phyloP scores from a whole-genome alignment of 345 rosid genomes.

The Eutrema japonicum region DNA sequence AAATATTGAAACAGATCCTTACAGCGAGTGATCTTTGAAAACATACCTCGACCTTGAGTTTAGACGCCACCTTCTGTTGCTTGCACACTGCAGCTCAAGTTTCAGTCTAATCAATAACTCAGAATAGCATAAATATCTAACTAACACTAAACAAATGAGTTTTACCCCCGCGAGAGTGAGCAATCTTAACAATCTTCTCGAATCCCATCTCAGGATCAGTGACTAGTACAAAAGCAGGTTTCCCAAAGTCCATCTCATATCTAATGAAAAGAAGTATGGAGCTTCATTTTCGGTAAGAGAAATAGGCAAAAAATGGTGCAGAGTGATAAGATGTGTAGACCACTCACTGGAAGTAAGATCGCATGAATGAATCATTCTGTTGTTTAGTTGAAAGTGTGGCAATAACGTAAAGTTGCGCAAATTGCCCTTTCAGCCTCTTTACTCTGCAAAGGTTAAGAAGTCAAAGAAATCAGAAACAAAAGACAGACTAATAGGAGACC shows the following conservation, averaged over 20 bases:
- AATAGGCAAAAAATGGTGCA: background rate
- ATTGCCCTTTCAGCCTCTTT: constrained; percentile 67
- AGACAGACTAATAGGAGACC: background rate
- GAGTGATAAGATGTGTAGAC: constrained; percentile 8
- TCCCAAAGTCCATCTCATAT: constrained; percentile 81
- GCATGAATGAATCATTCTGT: constrained; percentile 72
- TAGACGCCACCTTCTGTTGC: constrained; percentile 62
- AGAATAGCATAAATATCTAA: constrained; percentile 1
- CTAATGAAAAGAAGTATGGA: constrained; percentile 41
- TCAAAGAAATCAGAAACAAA: constrained; percentile 19
- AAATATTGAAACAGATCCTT: constrained; percentile 1
- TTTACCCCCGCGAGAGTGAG: constrained; percentile 83
- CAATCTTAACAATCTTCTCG: constrained; percentile 88
- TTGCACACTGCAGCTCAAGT: constrained; percentile 69
- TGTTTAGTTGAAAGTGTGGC: constrained; percentile 63
- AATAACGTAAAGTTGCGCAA: constrained; percentile 71
- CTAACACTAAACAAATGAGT: constrained; percentile 11
- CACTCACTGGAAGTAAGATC: constrained; percentile 85
- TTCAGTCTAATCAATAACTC: background rate
- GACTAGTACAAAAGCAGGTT: constrained; percentile 79
- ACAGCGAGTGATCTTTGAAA: constrained; percentile 1
- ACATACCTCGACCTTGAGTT: constrained; percentile 83
- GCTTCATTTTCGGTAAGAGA: constrained; percentile 10
- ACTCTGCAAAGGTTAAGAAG: constrained; percentile 51
- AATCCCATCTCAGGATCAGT: constrained; percentile 93